These are phyloP conservation scores for Talaromyces pinophilus DNA, from an alignment of 2,329 filamentous ascomycete species.

Conservation along the genomic window DNA sequence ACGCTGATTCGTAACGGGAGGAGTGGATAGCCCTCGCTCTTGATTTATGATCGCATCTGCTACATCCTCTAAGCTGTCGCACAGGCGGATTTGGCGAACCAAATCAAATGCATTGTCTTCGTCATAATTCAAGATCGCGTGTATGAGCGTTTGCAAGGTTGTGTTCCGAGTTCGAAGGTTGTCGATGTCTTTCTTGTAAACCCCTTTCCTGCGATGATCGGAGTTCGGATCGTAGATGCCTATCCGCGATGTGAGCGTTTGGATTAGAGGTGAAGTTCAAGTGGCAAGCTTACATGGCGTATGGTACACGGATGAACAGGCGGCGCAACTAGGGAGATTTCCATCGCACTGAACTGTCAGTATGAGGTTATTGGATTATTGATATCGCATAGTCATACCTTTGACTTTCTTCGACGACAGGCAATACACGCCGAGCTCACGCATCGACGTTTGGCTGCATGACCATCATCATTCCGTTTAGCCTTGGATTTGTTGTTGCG, in stretches of 20 bases:
- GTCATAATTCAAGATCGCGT: slow-evolving; percentile 86
- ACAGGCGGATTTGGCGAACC: slow-evolving; percentile 83
- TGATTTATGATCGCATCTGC: slow-evolving; percentile 60
- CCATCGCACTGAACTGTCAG: slow-evolving; percentile 69
- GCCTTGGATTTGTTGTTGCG: slow-evolving; percentile 32
- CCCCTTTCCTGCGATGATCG: slow-evolving; percentile 92
- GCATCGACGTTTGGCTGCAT: slow-evolving; percentile 66
- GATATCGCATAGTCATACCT: slow-evolving; percentile 45
- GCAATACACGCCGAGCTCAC: slow-evolving; percentile 84
- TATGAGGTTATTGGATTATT: background rate
- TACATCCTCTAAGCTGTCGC: slow-evolving; percentile 70
- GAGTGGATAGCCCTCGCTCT: slow-evolving; percentile 48
- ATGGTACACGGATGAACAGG: slow-evolving; percentile 88
- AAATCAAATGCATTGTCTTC: slow-evolving; percentile 82
- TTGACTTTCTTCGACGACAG: slow-evolving; percentile 75
- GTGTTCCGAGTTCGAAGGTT: slow-evolving; percentile 82
- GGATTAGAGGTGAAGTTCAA: background rate
- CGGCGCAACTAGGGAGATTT: slow-evolving; percentile 85
- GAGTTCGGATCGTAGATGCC: slow-evolving; percentile 96
- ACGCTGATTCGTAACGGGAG: slow-evolving; percentile 44
- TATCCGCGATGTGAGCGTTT: slow-evolving; percentile 45
- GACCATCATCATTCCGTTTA: slow-evolving; percentile 34
- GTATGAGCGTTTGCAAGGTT: slow-evolving; percentile 87
- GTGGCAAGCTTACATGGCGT: slow-evolving; percentile 39
- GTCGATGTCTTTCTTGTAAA: slow-evolving; percentile 92